These are phyloP conservation scores for Curvularia verruculosa DNA, from an alignment of 2,329 filamentous ascomycete species.

Conservation along the genomic window DNA sequence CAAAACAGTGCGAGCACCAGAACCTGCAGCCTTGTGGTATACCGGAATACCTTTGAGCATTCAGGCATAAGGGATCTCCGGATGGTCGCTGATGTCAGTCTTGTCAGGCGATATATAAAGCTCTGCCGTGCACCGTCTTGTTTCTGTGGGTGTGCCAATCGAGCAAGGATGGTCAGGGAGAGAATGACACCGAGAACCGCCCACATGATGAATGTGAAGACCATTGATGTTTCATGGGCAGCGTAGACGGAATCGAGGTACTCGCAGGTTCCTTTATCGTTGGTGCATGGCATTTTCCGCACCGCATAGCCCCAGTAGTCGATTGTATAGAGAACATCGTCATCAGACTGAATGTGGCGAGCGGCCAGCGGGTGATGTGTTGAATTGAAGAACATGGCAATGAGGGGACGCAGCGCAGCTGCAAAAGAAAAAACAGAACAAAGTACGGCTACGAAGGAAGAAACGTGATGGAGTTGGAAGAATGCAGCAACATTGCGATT, in stretches of 20 bases:
- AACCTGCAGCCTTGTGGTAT: conserved; percentile 10
- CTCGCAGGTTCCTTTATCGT: conserved; percentile 8
- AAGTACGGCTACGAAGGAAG: conserved; percentile 2
- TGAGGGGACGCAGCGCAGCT: conserved; percentile 12
- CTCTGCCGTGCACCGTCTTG: conserved; percentile 6
- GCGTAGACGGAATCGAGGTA: conserved; percentile 12
- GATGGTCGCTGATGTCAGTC: neutral
- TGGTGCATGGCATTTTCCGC: conserved; percentile 13
- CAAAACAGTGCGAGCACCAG: conserved; percentile 10
- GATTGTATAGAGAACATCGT: conserved; percentile 11
- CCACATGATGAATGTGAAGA: conserved; percentile 13
- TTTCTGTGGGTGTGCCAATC: conserved; percentile 4
- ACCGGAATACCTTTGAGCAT: conserved; percentile 6
- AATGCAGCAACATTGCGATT: neutral
- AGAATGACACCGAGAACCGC: conserved; percentile 8
- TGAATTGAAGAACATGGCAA: conserved; percentile 12
- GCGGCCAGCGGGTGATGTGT: conserved; percentile 7
- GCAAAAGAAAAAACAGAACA: conserved; percentile 3
- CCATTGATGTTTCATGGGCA: conserved; percentile 11
- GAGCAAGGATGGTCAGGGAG: conserved; percentile 5
- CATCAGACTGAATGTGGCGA: conserved; percentile 10
- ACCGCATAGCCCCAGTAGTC: conserved; percentile 15
- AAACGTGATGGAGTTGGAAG: neutral
- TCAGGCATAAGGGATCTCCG: conserved; percentile 5
- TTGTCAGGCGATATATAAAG: conserved; percentile 8